phyloP scores from a whole-genome alignment of 345 rosid genomes.

The Melastoma malabathricum region DNA sequence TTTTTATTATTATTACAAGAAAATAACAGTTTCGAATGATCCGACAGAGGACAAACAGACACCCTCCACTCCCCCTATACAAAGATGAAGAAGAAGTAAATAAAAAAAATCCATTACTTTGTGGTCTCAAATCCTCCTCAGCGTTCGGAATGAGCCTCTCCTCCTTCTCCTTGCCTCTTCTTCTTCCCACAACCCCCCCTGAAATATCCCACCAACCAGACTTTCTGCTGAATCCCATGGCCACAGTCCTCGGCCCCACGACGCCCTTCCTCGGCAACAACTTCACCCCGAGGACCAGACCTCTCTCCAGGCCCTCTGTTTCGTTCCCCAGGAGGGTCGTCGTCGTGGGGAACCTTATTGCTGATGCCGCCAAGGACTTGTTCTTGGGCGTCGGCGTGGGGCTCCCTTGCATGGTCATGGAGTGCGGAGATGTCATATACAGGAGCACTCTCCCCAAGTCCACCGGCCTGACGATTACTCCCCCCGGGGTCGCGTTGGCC shows the following conservation, averaged over 20 bases:
- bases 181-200: too few relatives aligned
- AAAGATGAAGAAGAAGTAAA: too few relatives aligned
- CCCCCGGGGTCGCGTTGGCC: slow-evolving; percentile 75
- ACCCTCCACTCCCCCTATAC: too few relatives aligned
- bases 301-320: slow-evolving; percentile 13
- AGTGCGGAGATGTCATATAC: slow-evolving; percentile 90
- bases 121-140: too few relatives aligned
- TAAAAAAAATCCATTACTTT: too few relatives aligned
- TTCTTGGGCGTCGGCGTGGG: slow-evolving; percentile 96
- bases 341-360: slow-evolving; percentile 34
- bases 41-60: too few relatives aligned
- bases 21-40: too few relatives aligned
- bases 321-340: slow-evolving; percentile 19
- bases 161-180: too few relatives aligned
- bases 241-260: not conserved
- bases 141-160: too few relatives aligned
- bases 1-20: too few relatives aligned
- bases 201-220: too few relatives aligned
- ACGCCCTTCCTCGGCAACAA: slow-evolving; percentile 59
- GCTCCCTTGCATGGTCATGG: slow-evolving; percentile 93
- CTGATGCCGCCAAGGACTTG: slow-evolving; percentile 50
- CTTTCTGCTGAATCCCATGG: too few relatives aligned
- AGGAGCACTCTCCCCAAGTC: slow-evolving; percentile 90
- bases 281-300: slow-evolving; percentile 15
- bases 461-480: slow-evolving; percentile 53